Evolutionary conservation across 1,284 basidiomycete species (phyloP), one percentile per base, ranked within the genome.

Genomic region (Inonotus obliquus): DNA sequence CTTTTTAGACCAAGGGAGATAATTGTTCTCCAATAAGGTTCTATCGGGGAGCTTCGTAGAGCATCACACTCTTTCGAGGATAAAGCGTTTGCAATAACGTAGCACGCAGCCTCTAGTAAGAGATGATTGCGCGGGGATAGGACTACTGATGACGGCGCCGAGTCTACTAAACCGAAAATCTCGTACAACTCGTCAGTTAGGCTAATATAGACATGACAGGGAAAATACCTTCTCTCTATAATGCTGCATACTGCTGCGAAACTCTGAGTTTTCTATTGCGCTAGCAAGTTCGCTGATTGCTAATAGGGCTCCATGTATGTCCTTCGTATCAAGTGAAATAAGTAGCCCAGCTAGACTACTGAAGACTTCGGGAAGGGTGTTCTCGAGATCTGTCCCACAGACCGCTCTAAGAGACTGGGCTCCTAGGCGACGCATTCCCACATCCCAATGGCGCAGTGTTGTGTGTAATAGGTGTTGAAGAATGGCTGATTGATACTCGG

Each of bases 401-500:
- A 97, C 82, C 17, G 76, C 76, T 48, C 84, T 79, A 41, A 97
- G 75, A 2, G 94, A 89, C 65, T 87, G 80, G 1, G 95, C 87
- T n/a, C 88, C 94, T 5, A 94, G 76, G 54, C 82, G 78, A 60
- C 96, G 83, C 83, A 99, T 91, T 5, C 82, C 74, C 1, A 80
- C 72, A 71, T 98, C 96, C 96, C 96, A 98, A 73, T 99, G 96
- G 44, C 89, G 80, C 53, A 97, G 70, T 0, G 90, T 90, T 44
- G 89, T 85, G 62, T 83, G 76, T 44, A 94, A 73, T 38, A 98
- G 72, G 70, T 97, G 93, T 57, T 89, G 78, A 51, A 96, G 74
- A 61, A 98, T 77, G 59, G 78, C 80, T 0, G 74, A 66, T 25
- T 88, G 82, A 73, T 98, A 99, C 68, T 91, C 84, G 27, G 70